Evolutionary conservation across 2,329 filamentous ascomycete genomes (phyloP), one percentile per base, ranked within the genome.

Genomic region (Bipolaris cookei): DNA sequence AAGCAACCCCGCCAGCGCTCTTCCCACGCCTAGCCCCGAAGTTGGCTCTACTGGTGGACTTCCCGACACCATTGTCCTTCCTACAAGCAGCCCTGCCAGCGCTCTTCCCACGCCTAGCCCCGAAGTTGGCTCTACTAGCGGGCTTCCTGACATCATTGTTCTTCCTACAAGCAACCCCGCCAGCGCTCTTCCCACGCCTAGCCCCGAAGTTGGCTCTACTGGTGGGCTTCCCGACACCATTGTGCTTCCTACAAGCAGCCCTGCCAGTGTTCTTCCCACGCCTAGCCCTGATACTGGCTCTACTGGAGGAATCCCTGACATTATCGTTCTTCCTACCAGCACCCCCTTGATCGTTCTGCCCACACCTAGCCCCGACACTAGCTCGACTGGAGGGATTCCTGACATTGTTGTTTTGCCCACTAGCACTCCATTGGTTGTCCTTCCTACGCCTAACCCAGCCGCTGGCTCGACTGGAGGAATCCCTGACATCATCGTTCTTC

Each of bases 401-500:
- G 42, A 44, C 4, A 44, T 18, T 6, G 10, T 44, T 10, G 23
- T 43, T 21, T 23, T 30, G 4, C 35, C 35, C n/a, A 38, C 35
- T 18, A n/a, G n/a, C n/a, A 8, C 35, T 18, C 35, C 35, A 38
- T n/a, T 38, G 35, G n/a, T 18, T 38, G 35, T 8, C 35, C 35
- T 38, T 63, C 21, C 58, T 10, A 67, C 58, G 11, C 48, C 58
- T 46, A 59, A 51, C 35, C 54, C 61, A 38, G 20, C 53, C 18
- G n/a, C 63, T n/a, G 66, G 64, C 18, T 67, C 70, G 3, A 65
- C 60, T 39, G 72, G 71, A 20, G 62, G 51, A 38, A 8, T 73
- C 11, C 65, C 71, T 7, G 61, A 61, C 42, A 65, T 51, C 30
- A 41, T 67, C 23, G 59, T 72, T 10, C 60, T 65, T 21, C 67